Conservation (phyloP, 441 rosid genomes). For the Raphanus hybrid region DNA sequence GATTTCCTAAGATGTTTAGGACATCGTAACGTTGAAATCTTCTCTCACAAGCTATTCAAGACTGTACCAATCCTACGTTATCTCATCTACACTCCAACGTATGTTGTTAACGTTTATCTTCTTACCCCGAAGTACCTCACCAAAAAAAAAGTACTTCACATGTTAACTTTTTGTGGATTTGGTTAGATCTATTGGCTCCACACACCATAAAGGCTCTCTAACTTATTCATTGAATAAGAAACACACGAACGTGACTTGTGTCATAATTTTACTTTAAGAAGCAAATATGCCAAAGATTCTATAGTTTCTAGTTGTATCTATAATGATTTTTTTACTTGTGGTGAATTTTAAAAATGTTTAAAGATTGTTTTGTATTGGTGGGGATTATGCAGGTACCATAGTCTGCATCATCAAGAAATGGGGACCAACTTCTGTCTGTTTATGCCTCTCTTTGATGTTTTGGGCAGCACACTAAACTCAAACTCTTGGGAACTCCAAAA, state of each 20-base stretch:
- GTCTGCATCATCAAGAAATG: conserved; percentile 81
- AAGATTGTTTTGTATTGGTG: conserved; percentile 22
- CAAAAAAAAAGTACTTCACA: not conserved
- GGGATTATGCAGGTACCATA: conserved; percentile 65
- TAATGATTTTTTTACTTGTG: not conserved
- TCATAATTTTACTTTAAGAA: conserved; percentile 28
- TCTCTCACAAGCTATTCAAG: conserved; percentile 66
- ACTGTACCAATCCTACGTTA: conserved; percentile 67
- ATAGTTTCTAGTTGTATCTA: not conserved
- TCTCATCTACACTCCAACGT: conserved; percentile 84
- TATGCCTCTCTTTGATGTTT: conserved; percentile 87
- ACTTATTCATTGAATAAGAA: conserved; percentile 31
- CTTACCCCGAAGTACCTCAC: not conserved
- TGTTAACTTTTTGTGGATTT: conserved; percentile 10
- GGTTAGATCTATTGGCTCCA: not conserved
- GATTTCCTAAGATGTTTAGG: conserved; percentile 89
- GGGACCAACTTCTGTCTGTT: conserved; percentile 91
- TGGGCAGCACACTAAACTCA: conserved; percentile 71
- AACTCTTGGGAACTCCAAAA: conserved; percentile 78
- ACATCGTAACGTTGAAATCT: conserved; percentile 80
- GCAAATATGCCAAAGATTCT: conserved; percentile 16
- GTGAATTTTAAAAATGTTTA: conserved; percentile 3
- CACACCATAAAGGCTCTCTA: not conserved
- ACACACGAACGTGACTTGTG: conserved; percentile 29
- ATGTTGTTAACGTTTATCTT: conserved; percentile 30